phyloP scores from a whole-genome alignment of 306 rosid genomes.

The Sechiopsis laciniata region DNA sequence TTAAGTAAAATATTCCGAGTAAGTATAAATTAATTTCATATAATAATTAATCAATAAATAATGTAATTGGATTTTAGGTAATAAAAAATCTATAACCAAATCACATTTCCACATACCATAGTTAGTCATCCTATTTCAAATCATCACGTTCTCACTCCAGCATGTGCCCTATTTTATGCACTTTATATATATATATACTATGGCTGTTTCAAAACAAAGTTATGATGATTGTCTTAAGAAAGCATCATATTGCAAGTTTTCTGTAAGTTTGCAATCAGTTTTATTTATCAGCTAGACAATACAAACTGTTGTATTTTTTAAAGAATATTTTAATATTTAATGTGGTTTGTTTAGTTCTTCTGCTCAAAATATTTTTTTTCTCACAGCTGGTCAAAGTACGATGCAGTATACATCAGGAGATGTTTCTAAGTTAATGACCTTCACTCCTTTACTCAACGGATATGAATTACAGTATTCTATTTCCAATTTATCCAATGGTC shows the following conservation, averaged over 20 bases:
- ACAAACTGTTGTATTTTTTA: background rate
- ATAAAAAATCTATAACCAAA: slow-evolving; percentile 8
- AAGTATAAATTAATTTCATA: background rate
- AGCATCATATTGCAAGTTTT: background rate
- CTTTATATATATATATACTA: background rate
- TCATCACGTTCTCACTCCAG: background rate
- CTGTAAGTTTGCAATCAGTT: background rate
- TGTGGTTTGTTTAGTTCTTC: background rate
- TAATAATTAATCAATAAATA: background rate
- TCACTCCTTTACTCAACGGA: slow-evolving; percentile 49
- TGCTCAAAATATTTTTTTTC: slow-evolving; percentile 17
- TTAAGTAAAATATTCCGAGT: background rate
- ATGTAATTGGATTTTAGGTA: background rate
- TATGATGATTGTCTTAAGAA: background rate
- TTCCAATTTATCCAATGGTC: slow-evolving; percentile 40
- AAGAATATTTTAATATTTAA: slow-evolving; percentile 1
- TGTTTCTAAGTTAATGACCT: slow-evolving; percentile 54
- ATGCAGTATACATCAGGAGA: slow-evolving; percentile 74
- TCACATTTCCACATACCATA: background rate
- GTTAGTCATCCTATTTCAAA: slow-evolving; percentile 1
- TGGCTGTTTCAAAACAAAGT: slow-evolving; percentile 10
- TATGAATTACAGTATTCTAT: slow-evolving; percentile 41
- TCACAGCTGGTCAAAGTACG: slow-evolving; percentile 46
- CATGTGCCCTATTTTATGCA: background rate
- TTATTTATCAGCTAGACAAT: background rate